phyloP scores from a whole-genome alignment of 2,329 filamentous ascomycete genomes.

The Onygenales sp. region DNA sequence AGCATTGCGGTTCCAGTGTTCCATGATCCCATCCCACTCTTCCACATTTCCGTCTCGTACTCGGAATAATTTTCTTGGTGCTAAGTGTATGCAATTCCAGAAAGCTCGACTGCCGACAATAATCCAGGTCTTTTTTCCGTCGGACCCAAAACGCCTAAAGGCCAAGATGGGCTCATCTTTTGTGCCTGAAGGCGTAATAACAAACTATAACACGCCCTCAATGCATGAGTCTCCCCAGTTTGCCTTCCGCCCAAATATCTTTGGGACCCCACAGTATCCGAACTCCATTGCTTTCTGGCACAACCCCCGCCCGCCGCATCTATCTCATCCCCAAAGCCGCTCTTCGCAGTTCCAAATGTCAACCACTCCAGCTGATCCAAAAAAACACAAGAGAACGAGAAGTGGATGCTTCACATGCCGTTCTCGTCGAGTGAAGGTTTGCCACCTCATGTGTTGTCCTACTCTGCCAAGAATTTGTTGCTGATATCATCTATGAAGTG shows the following conservation, averaged over 20 bases:
- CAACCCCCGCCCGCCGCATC: conserved; percentile 17
- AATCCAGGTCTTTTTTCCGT: neutral
- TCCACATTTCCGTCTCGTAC: neutral
- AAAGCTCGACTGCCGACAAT: conserved; percentile 8
- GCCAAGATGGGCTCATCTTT: conserved; percentile 3
- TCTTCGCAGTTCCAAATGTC: conserved; percentile 20
- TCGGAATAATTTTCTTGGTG: neutral
- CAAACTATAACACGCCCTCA: neutral
- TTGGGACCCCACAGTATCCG: conserved; percentile 19
- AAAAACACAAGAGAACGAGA: conserved; percentile 86
- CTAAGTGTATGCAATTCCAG: conserved; percentile 9
- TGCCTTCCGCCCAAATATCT: neutral
- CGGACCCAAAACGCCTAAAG: neutral
- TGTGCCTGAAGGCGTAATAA: neutral
- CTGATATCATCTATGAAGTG: conserved; percentile 48
- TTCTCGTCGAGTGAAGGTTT: conserved; percentile 69
- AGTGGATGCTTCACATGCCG: conserved; percentile 93
- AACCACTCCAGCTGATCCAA: conserved; percentile 47
- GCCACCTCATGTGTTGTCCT: neutral
- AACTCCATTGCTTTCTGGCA: conserved; percentile 37
- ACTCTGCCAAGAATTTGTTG: conserved; percentile 7
- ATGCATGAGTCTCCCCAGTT: neutral
- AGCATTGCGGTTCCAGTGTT: neutral
- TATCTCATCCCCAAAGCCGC: conserved; percentile 20
- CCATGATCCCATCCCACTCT: neutral